Evolutionary conservation across 306 rosid genomes (phyloP), one percentile per base, ranked within the genome.

Genomic region (Vicia sativa): DNA sequence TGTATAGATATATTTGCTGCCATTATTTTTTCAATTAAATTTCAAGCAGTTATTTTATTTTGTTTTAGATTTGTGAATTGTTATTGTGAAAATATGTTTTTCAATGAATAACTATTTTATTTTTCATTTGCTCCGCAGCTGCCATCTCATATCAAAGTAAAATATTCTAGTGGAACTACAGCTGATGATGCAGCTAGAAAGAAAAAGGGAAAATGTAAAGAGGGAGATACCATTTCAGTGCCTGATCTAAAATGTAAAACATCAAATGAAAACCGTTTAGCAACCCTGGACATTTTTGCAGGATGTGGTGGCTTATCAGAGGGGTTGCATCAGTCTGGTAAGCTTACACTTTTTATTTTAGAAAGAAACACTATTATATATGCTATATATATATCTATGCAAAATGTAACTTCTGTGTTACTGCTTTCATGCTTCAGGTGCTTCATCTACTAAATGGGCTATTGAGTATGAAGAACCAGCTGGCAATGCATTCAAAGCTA

Each of bases 391-490:
- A 6, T 34, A 7, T 34, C 15, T 3, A 12, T 49, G 52, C 45
- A 49, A 31, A 31, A 38, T 58, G 23, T 73, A 54, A 61, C 48
- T 60, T 42, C 15, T 9, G 6, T 59, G 44, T 54, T 54, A 16
- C 55, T 73, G 72, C 65, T 74, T 63, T 46, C 46, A 73, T 68
- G 64, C 65, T 82, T 71, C 83, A 88, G 97, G 99, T 35, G 79
- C 75, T 71, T 70, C 96, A 55, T 53, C 54, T 35, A 90, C 99
- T 44, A 93, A 90, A 84, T 93, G 99, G 99, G 99, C 99, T 39
- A 90, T 93, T 19, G 97, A 93, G 80, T 93, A 93, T 46, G 99
- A 93, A 88, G 96, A 88, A 68, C 95, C 96, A 9, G 99, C 97
- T 50, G 97, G 97, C 65, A 85, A 88, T 70, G 99, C 99, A 3